These are phyloP conservation scores for Malassezia slooffiae DNA, from an alignment of 1,284 basidiomycete genomes.

Conservation along the genomic window DNA sequence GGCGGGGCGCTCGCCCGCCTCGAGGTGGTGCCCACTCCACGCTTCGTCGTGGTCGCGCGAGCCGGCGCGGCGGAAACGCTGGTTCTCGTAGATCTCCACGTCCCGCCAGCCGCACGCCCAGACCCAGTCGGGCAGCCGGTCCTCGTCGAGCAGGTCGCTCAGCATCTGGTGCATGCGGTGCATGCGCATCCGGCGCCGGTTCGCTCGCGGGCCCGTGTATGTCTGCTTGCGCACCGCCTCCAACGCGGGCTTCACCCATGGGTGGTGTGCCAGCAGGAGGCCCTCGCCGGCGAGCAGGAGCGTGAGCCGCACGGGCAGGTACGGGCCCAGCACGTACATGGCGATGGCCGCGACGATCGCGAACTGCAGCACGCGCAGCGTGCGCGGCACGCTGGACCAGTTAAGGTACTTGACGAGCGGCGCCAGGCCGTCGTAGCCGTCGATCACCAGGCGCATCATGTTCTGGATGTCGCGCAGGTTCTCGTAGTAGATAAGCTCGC, in stretches of 20 bases:
- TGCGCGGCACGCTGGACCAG: constrained; percentile 42
- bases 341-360: constrained; percentile 30
- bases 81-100: constrained; percentile 42
- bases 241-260: constrained; percentile 38
- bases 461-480: constrained; percentile 46
- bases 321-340: constrained; percentile 37
- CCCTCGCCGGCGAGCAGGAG: constrained; percentile 42
- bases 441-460: constrained; percentile 45
- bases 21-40: constrained; percentile 28
- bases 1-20: constrained; percentile 25
- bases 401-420: constrained; percentile 42
- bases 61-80: constrained; percentile 20
- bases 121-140: constrained; percentile 34
- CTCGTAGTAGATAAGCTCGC: constrained; percentile 39
- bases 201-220: constrained; percentile 8
- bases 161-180: constrained; percentile 17
- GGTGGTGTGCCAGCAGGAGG: constrained; percentile 38
- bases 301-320: constrained; percentile 32
- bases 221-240: constrained; percentile 20
- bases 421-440: constrained; percentile 38
- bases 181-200: constrained; percentile 21
- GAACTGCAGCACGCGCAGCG: constrained; percentile 37
- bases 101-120: constrained; percentile 42
- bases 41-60: constrained; percentile 17
- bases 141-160: constrained; percentile 28